These are phyloP conservation scores for Circinella umbellata DNA, from an alignment of 371 early-diverging fungal genomes.

Conservation along the genomic window DNA sequence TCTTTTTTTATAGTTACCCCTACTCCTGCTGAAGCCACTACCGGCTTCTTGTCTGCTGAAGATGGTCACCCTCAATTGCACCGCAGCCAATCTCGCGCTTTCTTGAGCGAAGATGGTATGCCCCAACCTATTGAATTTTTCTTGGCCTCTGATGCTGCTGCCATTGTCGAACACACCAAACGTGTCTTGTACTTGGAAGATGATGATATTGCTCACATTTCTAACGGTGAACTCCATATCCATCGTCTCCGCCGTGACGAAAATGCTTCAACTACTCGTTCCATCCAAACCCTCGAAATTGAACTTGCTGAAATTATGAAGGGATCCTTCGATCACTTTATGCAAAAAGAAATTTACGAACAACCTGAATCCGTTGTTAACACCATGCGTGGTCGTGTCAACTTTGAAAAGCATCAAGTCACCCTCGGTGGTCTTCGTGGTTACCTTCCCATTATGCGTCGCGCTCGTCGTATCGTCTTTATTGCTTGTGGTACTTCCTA, in stretches of 20 bases:
- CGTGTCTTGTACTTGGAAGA: slow-evolving; percentile 97
- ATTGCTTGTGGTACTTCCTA: slow-evolving; percentile 98
- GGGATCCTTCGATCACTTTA: slow-evolving; percentile 96
- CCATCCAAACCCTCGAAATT: slow-evolving; percentile 96
- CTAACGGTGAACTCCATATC: slow-evolving; percentile 92
- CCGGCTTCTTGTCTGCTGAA: slow-evolving; percentile 38
- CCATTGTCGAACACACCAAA: slow-evolving; percentile 98
- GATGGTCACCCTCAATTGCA: slow-evolving; percentile 64
- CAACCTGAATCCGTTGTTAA: slow-evolving; percentile 99
- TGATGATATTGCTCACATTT: slow-evolving; percentile 97
- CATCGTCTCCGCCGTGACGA: slow-evolving; percentile 94
- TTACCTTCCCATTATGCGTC: slow-evolving; percentile 89
- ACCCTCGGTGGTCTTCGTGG: slow-evolving; percentile 92
- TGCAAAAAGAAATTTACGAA: slow-evolving; percentile 99
- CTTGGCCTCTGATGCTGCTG: slow-evolving; percentile 96
- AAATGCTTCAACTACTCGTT: slow-evolving; percentile 80
- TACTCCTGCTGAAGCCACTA: slow-evolving; percentile 24
- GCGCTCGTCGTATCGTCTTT: slow-evolving; percentile 95
- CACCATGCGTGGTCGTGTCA: slow-evolving; percentile 98
- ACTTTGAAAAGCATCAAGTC: slow-evolving; percentile 84
- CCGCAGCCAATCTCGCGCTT: slow-evolving; percentile 90
- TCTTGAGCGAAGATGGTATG: slow-evolving; percentile 89
- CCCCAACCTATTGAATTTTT: slow-evolving; percentile 96
- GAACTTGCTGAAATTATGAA: slow-evolving; percentile 98
- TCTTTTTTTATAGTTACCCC: slow-evolving; percentile 10